Conservation (phyloP, 163 green algal genomes). For the Prototheca cutis region DNA sequence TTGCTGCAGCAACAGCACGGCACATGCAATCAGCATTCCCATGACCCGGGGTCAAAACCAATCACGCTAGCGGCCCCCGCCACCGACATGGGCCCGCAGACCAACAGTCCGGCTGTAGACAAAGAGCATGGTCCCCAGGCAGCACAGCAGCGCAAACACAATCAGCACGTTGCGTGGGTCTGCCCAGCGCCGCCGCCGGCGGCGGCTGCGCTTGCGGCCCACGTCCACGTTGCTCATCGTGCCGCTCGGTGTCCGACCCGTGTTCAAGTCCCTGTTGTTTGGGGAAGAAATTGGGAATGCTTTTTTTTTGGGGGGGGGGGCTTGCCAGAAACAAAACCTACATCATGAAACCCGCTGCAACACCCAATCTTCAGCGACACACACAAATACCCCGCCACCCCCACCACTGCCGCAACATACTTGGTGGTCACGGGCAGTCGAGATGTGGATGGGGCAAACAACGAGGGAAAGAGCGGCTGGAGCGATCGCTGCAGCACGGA, state of each 20-base stretch:
- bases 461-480: slow-evolving; percentile 46
- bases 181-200: slow-evolving; percentile 12
- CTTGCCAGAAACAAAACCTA: too few relatives aligned
- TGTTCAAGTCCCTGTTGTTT: neutral
- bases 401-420: slow-evolving; percentile 12
- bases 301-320: too few relatives aligned
- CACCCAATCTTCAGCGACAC: too few relatives aligned
- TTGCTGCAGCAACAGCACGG: too few relatives aligned
- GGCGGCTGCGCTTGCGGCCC: slow-evolving; percentile 14
- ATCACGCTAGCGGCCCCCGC: too few relatives aligned
- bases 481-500: slow-evolving; percentile 39
- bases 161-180: slow-evolving; percentile 35
- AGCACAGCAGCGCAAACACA: slow-evolving; percentile 37
- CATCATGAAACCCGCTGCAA: too few relatives aligned
- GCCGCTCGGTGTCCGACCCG: neutral
- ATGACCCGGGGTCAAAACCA: too few relatives aligned
- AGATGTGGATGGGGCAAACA: slow-evolving; percentile 33
- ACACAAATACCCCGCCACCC: too few relatives aligned
- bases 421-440: slow-evolving; percentile 42
- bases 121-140: slow-evolving; percentile 36
- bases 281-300: neutral
- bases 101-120: slow-evolving; percentile 16
- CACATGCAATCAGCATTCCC: too few relatives aligned
- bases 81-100: too few relatives aligned
- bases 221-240: slow-evolving; percentile 15